Evolutionary conservation across 257 asterid species (phyloP).

Genomic region (Solanum pinnatisectum): DNA sequence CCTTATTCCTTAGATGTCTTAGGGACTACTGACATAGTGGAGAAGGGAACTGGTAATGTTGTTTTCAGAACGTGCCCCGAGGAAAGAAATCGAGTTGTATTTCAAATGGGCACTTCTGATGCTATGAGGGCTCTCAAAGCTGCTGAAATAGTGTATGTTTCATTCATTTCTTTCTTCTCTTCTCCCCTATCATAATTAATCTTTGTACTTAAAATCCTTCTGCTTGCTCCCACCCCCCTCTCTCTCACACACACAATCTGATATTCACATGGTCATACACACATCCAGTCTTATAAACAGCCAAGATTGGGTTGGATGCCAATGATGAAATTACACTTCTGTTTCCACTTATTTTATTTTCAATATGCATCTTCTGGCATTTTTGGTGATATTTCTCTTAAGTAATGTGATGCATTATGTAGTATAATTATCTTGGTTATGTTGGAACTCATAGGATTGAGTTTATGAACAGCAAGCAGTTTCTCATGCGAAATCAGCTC

Average conservation of each 20-base stretch:
- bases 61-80: conserved; percentile 83
- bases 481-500: neutral
- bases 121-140: conserved; percentile 84
- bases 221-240: neutral
- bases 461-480: neutral
- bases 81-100: conserved; percentile 65
- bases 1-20: conserved; percentile 40
- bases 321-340: neutral
- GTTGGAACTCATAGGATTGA: neutral
- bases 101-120: conserved; percentile 96
- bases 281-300: neutral
- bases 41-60: conserved; percentile 61
- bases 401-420: neutral
- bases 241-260: neutral
- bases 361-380: neutral
- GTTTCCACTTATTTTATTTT: neutral
- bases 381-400: neutral
- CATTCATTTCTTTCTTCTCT: neutral
- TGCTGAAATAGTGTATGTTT: conserved; percentile 65
- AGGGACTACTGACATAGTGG: conserved; percentile 75
- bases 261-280: neutral
- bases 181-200: neutral
- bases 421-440: neutral
- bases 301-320: neutral
- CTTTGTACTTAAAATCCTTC: neutral